A percentile compares a stretch with the other conserved stretches of the same genome.
These are phyloP conservation scores for Elymus sibiricus DNA, from an alignment of 176 grass and related monocot species.

Conservation along the genomic window DNA sequence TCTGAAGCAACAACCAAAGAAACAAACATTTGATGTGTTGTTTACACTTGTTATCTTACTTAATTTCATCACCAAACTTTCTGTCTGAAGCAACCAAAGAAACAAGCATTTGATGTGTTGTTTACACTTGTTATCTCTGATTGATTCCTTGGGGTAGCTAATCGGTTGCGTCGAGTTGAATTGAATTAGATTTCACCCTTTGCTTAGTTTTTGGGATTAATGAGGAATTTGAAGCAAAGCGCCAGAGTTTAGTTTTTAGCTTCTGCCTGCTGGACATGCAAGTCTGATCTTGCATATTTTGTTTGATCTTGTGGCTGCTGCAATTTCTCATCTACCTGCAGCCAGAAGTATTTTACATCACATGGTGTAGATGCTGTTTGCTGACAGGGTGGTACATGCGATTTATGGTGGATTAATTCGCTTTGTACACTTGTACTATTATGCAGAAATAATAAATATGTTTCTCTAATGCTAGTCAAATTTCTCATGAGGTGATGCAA, in stretches of 20 bases:
- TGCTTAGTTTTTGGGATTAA: slow-evolving; percentile 13
- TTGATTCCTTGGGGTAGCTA: not conserved
- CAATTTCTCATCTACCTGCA: slow-evolving; percentile 21
- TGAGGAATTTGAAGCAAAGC: not conserved
- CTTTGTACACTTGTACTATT: not conserved
- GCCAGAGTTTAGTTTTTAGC: slow-evolving; percentile 3
- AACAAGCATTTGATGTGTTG: slow-evolving; percentile 24
- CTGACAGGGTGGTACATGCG: not conserved
- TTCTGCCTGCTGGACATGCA: not conserved
- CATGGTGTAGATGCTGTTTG: not conserved
- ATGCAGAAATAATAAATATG: not conserved
- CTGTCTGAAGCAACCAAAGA: slow-evolving; percentile 18
- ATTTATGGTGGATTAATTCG: not conserved
- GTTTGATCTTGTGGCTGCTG: not conserved
- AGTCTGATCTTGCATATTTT: slow-evolving; percentile 21
- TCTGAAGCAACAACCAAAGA: slow-evolving; percentile 20
- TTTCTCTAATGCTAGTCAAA: not conserved
- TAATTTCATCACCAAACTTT: not conserved
- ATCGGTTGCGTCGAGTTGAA: slow-evolving; percentile 23
- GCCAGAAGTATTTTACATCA: not conserved
- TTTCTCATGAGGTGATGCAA: not conserved
- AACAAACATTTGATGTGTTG: slow-evolving; percentile 25
- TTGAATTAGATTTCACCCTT: slow-evolving; percentile 43
- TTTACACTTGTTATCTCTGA: slow-evolving; percentile 28
- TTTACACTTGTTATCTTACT: slow-evolving; percentile 27